Evolutionary conservation across 2,329 filamentous ascomycete genomes (phyloP).

Genomic region (Metarhizium album): DNA sequence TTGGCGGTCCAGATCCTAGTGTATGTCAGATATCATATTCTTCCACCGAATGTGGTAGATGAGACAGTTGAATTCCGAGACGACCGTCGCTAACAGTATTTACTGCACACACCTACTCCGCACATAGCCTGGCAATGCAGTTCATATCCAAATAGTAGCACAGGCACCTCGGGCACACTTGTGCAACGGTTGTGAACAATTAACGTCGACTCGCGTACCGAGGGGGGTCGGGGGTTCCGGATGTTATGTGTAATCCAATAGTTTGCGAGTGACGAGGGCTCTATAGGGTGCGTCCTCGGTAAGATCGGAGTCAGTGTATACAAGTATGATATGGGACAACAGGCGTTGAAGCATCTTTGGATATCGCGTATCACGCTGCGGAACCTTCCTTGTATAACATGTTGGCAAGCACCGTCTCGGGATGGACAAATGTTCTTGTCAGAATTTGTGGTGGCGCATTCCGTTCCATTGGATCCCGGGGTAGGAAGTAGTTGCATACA

Average conservation of each 20-base stretch:
- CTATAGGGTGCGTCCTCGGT: neutral
- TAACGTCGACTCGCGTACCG: neutral
- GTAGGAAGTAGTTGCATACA: neutral
- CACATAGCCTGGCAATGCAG: neutral
- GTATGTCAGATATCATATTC: conserved; percentile 10
- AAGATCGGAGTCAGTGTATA: neutral
- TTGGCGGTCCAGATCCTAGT: conserved; percentile 1
- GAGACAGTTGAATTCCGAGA: conserved; percentile 2
- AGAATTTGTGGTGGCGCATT: neutral
- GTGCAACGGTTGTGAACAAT: neutral
- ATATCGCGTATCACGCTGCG: neutral
- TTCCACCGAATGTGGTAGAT: conserved; percentile 8
- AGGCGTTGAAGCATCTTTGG: neutral
- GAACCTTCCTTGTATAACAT: neutral
- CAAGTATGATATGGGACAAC: neutral
- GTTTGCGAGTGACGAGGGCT: too few species aligned
- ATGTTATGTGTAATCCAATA: too few species aligned
- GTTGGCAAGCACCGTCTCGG: neutral
- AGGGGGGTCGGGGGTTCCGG: neutral
- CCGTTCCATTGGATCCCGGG: too few species aligned
- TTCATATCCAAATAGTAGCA: neutral
- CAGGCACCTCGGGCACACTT: neutral
- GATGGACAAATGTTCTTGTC: neutral
- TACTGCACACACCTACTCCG: too few species aligned
- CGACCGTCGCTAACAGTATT: too few species aligned